These are phyloP conservation scores for Monilinia polystroma DNA, from an alignment of 2,329 filamentous ascomycete genomes.

Conservation along the genomic window DNA sequence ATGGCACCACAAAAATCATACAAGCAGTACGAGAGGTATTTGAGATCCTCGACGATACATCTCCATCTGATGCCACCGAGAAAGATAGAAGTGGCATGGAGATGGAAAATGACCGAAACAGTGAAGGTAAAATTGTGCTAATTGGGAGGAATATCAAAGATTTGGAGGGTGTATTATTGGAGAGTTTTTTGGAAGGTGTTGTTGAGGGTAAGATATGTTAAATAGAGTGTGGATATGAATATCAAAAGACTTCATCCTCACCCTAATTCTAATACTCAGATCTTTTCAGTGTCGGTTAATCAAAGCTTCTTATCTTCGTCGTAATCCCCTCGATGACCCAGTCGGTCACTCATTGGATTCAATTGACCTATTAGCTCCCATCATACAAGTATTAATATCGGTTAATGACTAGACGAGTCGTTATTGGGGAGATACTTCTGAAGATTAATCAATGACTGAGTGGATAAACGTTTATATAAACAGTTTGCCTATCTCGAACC, in stretches of 20 bases:
- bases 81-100: background rate
- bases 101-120: background rate
- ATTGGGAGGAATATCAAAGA: slow-evolving; percentile 15
- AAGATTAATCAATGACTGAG: too few relatives aligned
- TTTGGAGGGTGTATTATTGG: background rate
- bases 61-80: background rate
- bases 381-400: too few relatives aligned
- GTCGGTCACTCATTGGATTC: too few relatives aligned
- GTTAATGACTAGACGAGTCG: too few relatives aligned
- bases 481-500: background rate
- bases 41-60: slow-evolving; percentile 69
- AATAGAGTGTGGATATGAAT: background rate
- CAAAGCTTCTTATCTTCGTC: too few relatives aligned
- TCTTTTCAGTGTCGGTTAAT: too few relatives aligned
- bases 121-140: slow-evolving; percentile 18
- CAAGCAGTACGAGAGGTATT: slow-evolving; percentile 94
- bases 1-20: slow-evolving; percentile 67
- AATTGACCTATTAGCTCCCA: too few relatives aligned
- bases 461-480: background rate
- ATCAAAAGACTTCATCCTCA: background rate
- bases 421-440: too few relatives aligned
- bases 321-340: too few relatives aligned
- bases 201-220: background rate
- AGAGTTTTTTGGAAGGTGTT: slow-evolving; percentile 19
- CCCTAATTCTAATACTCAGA: too few relatives aligned